Evolutionary conservation across 768 basidiomycete genomes (phyloP).

Genomic region (Dictyophora rubrovolvata): DNA sequence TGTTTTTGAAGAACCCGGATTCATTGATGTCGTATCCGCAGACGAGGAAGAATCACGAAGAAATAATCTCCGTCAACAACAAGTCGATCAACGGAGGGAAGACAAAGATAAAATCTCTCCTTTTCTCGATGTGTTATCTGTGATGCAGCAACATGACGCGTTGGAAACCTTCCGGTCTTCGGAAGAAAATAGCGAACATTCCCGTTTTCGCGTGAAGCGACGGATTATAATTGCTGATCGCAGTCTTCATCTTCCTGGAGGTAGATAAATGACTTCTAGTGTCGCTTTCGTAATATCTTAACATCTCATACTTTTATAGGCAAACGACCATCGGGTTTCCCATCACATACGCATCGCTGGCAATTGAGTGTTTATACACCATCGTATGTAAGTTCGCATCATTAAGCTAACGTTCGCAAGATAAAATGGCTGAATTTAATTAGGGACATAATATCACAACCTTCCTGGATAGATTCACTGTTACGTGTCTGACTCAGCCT

Average conservation of each 20-base stretch:
- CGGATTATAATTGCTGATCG: slow-evolving; percentile 24
- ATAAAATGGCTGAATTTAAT: not conserved
- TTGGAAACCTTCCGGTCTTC: not conserved
- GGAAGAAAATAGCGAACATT: not conserved
- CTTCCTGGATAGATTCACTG: slow-evolving; percentile 23
- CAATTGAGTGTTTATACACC: slow-evolving; percentile 34
- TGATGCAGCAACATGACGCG: not conserved
- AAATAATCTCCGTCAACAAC: not conserved
- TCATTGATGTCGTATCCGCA: slow-evolving; percentile 24
- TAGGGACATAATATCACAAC: slow-evolving; percentile 27
- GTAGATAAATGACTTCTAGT: slow-evolving; percentile 18
- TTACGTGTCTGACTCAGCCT: slow-evolving; percentile 30
- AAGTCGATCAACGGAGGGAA: not conserved
- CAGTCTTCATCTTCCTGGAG: slow-evolving; percentile 33
- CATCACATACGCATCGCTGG: slow-evolving; percentile 36
- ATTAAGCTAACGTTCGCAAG: not conserved
- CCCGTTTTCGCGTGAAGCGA: slow-evolving; percentile 36
- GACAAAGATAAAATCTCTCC: not conserved
- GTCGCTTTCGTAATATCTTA: not conserved
- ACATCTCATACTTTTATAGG: slow-evolving; percentile 18
- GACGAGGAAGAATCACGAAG: slow-evolving; percentile 6
- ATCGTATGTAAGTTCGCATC: slow-evolving; percentile 31
- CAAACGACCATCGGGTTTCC: slow-evolving; percentile 18
- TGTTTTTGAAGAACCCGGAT: slow-evolving; percentile 23
- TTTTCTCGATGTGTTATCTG: not conserved